These are phyloP conservation scores for Brassica nigra DNA, from an alignment of 345 rosid species.

Conservation along the genomic window DNA sequence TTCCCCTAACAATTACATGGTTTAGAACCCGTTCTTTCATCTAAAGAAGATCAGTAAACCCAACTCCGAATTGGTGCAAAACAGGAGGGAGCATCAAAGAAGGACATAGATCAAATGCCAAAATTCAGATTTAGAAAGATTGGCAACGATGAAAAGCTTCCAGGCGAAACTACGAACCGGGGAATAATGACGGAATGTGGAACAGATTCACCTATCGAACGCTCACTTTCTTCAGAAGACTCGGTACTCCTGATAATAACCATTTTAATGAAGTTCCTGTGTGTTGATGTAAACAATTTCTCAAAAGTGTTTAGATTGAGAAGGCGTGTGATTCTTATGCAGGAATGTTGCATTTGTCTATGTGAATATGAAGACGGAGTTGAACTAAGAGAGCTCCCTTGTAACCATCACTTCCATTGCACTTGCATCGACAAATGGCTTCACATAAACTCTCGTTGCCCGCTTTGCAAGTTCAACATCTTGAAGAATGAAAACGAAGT, in stretches of 20 bases:
- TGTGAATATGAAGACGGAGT: slow-evolving; percentile 85
- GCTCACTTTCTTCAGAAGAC: slow-evolving; percentile 64
- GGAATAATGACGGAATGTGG: slow-evolving; percentile 85
- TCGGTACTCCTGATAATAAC: slow-evolving; percentile 47
- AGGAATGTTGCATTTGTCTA: slow-evolving; percentile 99
- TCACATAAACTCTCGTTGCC: slow-evolving; percentile 82
- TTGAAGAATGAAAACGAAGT: slow-evolving; percentile 76
- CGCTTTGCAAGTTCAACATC: slow-evolving; percentile 93
- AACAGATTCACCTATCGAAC: slow-evolving; percentile 74
- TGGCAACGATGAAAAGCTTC: slow-evolving; percentile 47
- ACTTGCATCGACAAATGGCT: slow-evolving; percentile 95
- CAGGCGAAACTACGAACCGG: slow-evolving; percentile 46
- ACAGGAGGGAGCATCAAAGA: slow-evolving; percentile 93
- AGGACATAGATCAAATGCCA: slow-evolving; percentile 82
- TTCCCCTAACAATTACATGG: neutral
- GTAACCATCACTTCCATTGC: slow-evolving; percentile 93
- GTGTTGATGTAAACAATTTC: neutral
- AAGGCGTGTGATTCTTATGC: neutral
- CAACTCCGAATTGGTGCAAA: slow-evolving; percentile 16
- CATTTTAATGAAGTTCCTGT: neutral
- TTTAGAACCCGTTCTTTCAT: neutral
- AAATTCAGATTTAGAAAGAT: slow-evolving; percentile 66
- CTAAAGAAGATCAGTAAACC: slow-evolving; percentile 4
- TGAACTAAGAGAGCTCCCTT: slow-evolving; percentile 91
- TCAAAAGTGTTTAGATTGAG: neutral